These are phyloP conservation scores for Exobasidium cylindrosporum DNA, from an alignment of 1,284 basidiomycete genomes.

Conservation along the genomic window DNA sequence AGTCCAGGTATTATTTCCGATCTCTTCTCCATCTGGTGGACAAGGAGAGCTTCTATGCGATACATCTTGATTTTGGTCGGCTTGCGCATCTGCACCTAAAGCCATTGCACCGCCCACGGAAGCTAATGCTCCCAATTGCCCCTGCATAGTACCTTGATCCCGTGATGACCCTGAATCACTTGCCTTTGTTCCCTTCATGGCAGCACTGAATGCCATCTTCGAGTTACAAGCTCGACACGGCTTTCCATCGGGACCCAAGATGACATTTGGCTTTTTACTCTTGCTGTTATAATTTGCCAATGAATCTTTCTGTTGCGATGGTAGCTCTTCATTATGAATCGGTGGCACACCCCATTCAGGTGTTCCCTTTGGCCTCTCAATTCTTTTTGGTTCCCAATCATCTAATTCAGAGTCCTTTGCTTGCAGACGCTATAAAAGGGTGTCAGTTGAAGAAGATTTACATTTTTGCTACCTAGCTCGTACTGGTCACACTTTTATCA, in stretches of 20 bases:
- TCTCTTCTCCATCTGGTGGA: constrained; percentile 48
- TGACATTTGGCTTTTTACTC: constrained; percentile 20
- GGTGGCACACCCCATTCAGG: constrained; percentile 79
- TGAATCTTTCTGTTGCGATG: background rate
- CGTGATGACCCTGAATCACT: background rate
- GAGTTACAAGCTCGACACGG: constrained; percentile 53
- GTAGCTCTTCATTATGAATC: constrained; percentile 5
- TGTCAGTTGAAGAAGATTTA: background rate
- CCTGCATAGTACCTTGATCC: background rate
- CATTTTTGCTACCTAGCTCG: background rate
- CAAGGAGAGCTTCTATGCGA: constrained; percentile 19
- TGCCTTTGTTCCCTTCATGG: constrained; percentile 31
- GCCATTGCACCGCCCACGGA: background rate
- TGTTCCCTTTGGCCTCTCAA: constrained; percentile 74
- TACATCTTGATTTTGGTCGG: background rate
- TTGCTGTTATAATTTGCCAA: constrained; percentile 1
- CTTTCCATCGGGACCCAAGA: constrained; percentile 52
- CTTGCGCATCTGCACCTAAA: too few species aligned
- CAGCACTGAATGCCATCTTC: constrained; percentile 45
- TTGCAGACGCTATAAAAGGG: constrained; percentile 22
- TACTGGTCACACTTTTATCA: background rate
- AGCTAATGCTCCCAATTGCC: background rate
- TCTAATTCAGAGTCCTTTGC: constrained; percentile 70
- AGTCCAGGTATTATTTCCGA: constrained; percentile 49
- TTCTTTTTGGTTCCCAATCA: constrained; percentile 83